These are phyloP conservation scores for Colletotrichum truncatum DNA, from an alignment of 2,329 filamentous ascomycete species.

Conservation along the genomic window DNA sequence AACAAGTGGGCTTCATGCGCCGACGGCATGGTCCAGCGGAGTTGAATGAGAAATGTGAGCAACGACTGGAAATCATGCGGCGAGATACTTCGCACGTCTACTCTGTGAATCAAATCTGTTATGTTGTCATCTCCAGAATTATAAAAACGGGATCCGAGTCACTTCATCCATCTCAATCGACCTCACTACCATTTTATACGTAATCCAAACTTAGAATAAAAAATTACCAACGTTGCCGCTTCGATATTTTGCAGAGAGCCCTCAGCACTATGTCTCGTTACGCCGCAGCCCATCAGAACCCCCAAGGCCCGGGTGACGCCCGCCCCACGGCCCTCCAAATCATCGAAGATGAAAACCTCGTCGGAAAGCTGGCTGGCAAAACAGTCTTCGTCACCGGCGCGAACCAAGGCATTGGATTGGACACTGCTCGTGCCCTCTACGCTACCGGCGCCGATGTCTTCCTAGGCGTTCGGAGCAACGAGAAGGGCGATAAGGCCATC, in stretches of 20 bases:
- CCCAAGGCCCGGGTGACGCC: slow-evolving; percentile 45
- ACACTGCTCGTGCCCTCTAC: slow-evolving; percentile 45
- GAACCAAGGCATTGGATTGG: slow-evolving; percentile 47
- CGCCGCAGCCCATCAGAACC: not conserved
- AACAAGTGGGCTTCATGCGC: not conserved
- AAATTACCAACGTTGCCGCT: fast-evolving
- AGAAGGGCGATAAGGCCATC: slow-evolving; percentile 40
- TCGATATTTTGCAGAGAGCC: fast-evolving
- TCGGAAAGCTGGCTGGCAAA: slow-evolving; percentile 43
- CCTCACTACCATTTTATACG: not conserved
- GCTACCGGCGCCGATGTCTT: slow-evolving; percentile 47
- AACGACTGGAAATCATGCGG: fast-evolving
- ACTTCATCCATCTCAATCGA: not conserved
- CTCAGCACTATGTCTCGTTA: slow-evolving; percentile 8
- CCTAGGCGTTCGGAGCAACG: slow-evolving; percentile 43
- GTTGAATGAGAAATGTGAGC: not conserved
- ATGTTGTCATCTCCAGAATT: not conserved
- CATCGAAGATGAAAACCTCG: slow-evolving; percentile 44
- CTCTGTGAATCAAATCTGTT: not conserved
- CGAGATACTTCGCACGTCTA: fast-evolving
- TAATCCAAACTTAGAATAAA: not conserved
- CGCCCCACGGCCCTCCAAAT: slow-evolving; percentile 51
- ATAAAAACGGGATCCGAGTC: not conserved
- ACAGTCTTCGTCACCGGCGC: slow-evolving; percentile 46
- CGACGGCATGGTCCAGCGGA: not conserved